phyloP scores from a whole-genome alignment of 2,329 filamentous ascomycete species.

The Cladosporium austrohemisphaericum region DNA sequence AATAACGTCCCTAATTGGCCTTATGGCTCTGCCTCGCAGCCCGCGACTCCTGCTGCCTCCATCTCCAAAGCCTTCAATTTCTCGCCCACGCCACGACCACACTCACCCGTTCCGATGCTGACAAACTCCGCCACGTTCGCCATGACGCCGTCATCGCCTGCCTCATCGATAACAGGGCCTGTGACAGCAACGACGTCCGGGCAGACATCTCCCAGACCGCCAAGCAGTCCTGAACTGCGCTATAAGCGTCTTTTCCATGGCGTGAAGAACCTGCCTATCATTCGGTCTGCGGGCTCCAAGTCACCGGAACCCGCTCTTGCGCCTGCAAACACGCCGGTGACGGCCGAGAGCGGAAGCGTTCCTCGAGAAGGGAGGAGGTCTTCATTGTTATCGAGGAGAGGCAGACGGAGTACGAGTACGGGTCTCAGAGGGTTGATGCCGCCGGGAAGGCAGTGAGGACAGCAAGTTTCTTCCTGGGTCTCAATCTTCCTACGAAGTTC shows the following conservation, averaged over 20 bases:
- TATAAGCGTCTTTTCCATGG: conserved; percentile 43
- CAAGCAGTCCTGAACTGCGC: conserved; percentile 38
- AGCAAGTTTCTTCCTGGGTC: not conserved
- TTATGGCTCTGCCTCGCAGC: conserved; percentile 28
- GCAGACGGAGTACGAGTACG: conserved; percentile 29
- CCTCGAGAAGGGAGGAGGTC: not conserved
- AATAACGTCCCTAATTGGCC: conserved; percentile 18
- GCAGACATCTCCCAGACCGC: not conserved
- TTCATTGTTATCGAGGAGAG: conserved; percentile 20
- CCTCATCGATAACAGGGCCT: conserved; percentile 2
- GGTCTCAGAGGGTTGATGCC: conserved; percentile 26
- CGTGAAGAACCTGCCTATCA: not conserved
- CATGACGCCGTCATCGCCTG: conserved; percentile 7
- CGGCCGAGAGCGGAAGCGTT: not conserved
- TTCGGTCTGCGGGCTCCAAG: not conserved
- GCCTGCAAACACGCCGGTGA: not conserved
- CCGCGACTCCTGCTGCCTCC: conserved; percentile 21
- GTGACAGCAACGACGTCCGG: not conserved
- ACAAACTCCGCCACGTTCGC: conserved; percentile 3
- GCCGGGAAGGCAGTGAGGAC: conserved; percentile 20
- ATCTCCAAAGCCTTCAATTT: conserved; percentile 17
- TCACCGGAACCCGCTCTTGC: not conserved
- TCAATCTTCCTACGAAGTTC: not conserved
- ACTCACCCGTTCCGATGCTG: conserved; percentile 8
- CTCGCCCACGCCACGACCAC: conserved; percentile 4